phyloP scores from a whole-genome alignment of 2,329 filamentous ascomycete species.

The Penicillium sp. region DNA sequence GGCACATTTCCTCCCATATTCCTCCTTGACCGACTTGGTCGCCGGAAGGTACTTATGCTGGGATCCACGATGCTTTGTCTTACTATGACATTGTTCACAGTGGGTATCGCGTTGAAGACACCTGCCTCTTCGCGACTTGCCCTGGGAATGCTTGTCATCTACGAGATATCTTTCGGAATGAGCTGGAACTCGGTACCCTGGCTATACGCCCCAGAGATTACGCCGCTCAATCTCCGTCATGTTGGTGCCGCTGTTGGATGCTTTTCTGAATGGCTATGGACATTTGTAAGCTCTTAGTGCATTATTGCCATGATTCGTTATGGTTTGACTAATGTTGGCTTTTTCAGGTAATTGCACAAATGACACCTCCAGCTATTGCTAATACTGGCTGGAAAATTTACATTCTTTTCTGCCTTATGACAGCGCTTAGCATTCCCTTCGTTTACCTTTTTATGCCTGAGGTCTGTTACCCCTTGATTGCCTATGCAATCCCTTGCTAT shows the following conservation, averaged over 20 bases:
- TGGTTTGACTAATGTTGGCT: background rate
- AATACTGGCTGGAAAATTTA: slow-evolving; percentile 12
- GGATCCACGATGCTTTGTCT: background rate
- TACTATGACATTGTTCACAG: too few species aligned
- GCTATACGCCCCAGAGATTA: slow-evolving; percentile 8
- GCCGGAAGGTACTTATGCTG: background rate
- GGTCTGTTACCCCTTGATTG: background rate
- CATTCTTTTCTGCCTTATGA: slow-evolving; percentile 5
- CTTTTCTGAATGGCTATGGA: background rate
- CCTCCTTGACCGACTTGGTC: too few species aligned
- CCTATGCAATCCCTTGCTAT: too few species aligned
- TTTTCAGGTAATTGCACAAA: slow-evolving; percentile 9
- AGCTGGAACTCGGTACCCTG: slow-evolving; percentile 6
- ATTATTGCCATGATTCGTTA: slow-evolving; percentile 1
- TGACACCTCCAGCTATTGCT: slow-evolving; percentile 9
- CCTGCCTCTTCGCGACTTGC: too few species aligned
- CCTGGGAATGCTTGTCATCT: too few species aligned
- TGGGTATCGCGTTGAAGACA: too few species aligned
- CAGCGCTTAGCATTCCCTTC: slow-evolving; percentile 5
- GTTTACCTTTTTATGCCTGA: slow-evolving; percentile 10
- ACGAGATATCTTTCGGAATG: background rate
- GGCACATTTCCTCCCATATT: too few species aligned
- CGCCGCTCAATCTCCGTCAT: slow-evolving; percentile 4
- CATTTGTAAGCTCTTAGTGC: too few species aligned
- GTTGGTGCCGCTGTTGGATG: background rate